Base-by-base conservation (phyloP, 495 filamentous ascomycete species). In the Evernia prunastri region DNA sequence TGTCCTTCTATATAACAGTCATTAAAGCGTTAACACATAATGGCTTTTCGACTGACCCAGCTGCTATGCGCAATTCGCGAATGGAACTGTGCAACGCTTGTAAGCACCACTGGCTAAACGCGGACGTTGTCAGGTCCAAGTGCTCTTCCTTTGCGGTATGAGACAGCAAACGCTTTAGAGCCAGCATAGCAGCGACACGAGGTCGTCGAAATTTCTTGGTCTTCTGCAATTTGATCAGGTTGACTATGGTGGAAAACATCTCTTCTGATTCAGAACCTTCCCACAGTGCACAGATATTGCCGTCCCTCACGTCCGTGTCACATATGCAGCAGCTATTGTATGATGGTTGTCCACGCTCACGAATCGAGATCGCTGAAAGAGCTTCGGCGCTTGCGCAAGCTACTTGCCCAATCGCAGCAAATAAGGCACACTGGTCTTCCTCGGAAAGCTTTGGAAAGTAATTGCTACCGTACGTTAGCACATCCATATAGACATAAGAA, bases 41-140 rank as follows among this genome's bases (percentile, higher is more conserved):
- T 8, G 25, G 11, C 37, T 42, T 57, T 35, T 45, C 58, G 20
- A 66, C 76, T 67, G 74, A 87, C 79, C 84, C 89, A 68, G 91
- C 88, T 33, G 87, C 88, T 70, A 96, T 81, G 17, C 94, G 86
- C 58, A 97, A 77, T 70, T 97, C 94, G 70, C 94, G 84, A 29
- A 88, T 73, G 10, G 92, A 93, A 71, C 92, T 96, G 56, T 84
- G 82, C 27, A 96, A 76, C 4, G 88, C 90, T 62, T 86, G 81
- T 3, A 97, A 72, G 70, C 90, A 94, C 81, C 89, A 91, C 69
- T 91, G 85, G 0, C 90, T 92, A 49, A 88, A 77, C 1, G 73
- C 64, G 11, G 89, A 91, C 9, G 70, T 76, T 45, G 83, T 81
- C 5, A 97, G 74, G 65, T 91, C 83, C 62, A 93, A 74, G 62